Evolutionary conservation across 2,329 filamentous ascomycete genomes (phyloP).

Genomic region (Cadophora luteo-olivacea): DNA sequence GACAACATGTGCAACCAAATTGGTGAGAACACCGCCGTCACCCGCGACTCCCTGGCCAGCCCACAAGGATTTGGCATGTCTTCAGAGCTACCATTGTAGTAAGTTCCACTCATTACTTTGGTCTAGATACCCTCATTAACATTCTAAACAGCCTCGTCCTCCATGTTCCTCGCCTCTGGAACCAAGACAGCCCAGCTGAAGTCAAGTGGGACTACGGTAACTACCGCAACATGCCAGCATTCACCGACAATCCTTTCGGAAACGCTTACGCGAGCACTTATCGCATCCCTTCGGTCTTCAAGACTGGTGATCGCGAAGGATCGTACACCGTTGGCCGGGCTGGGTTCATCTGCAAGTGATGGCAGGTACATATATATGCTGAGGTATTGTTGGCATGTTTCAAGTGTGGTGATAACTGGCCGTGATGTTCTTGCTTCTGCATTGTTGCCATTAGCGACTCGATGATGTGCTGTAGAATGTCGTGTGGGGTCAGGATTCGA

Average conservation of each 20-base stretch:
- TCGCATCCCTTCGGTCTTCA: conserved; percentile 8
- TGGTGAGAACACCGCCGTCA: background rate
- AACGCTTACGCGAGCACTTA: conserved; percentile 4
- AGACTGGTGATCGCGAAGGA: conserved; percentile 6
- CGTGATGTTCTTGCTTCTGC: background rate
- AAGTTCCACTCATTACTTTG: background rate
- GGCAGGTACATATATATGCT: background rate
- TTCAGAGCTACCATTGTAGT: conserved; percentile 4
- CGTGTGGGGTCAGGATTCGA: background rate
- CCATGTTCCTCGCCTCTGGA: conserved; percentile 10
- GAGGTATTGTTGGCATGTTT: background rate
- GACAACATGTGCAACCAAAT: conserved; percentile 6
- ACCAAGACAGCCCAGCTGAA: conserved; percentile 8
- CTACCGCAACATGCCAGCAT: conserved; percentile 3
- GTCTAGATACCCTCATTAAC: background rate
- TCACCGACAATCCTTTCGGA: conserved; percentile 8
- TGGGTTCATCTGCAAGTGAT: conserved; percentile 5
- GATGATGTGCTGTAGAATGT: background rate
- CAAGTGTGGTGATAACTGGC: background rate
- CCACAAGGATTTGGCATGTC: conserved; percentile 6
- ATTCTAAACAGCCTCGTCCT: background rate
- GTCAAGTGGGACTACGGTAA: conserved; percentile 8
- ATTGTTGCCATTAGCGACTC: background rate
- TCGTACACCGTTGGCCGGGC: conserved; percentile 15
- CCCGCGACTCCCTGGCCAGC: conserved; percentile 2